Evolutionary conservation across 208 protist species (phyloP).

Genomic region (Leishmania turanica): DNA sequence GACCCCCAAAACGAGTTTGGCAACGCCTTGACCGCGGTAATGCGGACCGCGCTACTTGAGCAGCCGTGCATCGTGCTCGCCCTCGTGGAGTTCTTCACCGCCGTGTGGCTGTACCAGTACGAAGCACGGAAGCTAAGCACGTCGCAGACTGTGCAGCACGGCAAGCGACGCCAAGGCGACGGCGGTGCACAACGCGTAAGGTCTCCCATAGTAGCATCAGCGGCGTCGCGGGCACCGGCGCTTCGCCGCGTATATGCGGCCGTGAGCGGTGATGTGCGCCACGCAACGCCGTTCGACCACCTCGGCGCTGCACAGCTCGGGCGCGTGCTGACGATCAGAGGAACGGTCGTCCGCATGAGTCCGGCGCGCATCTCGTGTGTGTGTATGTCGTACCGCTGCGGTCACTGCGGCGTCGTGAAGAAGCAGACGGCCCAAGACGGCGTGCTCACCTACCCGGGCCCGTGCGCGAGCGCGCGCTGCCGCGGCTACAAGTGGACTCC

Average conservation of each 20-base stretch:
- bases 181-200: not conserved
- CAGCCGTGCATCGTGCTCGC: constrained; percentile 67
- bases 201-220: constrained; percentile 7
- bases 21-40: constrained; percentile 38
- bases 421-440: constrained; percentile 63
- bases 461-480: constrained; percentile 59
- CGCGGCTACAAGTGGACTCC: constrained; percentile 77
- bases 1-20: constrained; percentile 16
- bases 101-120: constrained; percentile 44
- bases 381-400: constrained; percentile 68
- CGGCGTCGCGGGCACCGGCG: constrained; percentile 6
- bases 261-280: constrained; percentile 31
- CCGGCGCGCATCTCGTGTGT: constrained; percentile 71
- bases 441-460: constrained; percentile 69
- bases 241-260: constrained; percentile 35
- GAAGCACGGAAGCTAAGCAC: constrained; percentile 2
- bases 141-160: not conserved
- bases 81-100: constrained; percentile 78
- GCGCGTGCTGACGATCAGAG: constrained; percentile 68
- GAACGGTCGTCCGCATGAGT: constrained; percentile 81
- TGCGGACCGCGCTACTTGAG: constrained; percentile 54
- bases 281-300: constrained; percentile 56
- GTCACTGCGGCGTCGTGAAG: constrained; percentile 56
- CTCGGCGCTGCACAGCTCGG: constrained; percentile 76
- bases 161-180: not conserved